Evolutionary conservation across 2,329 filamentous ascomycete species (phyloP).

Genomic region (Cordyceps tenuipes): DNA sequence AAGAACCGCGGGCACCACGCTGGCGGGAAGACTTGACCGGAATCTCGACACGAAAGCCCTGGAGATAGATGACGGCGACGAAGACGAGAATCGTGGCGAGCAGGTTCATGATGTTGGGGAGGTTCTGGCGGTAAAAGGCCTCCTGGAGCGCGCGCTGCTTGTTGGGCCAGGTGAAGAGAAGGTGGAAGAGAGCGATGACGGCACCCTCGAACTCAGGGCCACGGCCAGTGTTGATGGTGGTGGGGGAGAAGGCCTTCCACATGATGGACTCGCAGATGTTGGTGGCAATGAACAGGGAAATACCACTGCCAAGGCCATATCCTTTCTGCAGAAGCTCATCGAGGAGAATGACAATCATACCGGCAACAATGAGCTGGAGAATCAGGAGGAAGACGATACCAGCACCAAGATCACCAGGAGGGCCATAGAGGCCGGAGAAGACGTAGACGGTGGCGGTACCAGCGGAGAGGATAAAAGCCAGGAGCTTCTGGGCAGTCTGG

Average conservation of each 20-base stretch:
- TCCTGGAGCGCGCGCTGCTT: conserved; percentile 98
- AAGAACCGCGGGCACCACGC: conserved; percentile 95
- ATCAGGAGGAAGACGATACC: conserved; percentile 98
- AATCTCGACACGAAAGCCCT: conserved; percentile 99
- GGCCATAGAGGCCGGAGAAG: conserved; percentile 94
- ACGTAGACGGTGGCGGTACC: conserved; percentile 98
- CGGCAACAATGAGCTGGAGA: conserved; percentile 93
- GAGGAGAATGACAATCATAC: conserved; percentile 96
- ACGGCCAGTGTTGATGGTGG: conserved; percentile 98
- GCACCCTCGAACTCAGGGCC: conserved; percentile 98
- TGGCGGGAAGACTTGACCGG: conserved; percentile 99
- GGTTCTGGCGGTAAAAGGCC: conserved; percentile 98
- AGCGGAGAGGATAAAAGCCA: conserved; percentile 95
- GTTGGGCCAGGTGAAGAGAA: conserved; percentile 97
- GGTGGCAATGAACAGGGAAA: conserved; percentile 98
- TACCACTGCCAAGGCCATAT: conserved; percentile 95
- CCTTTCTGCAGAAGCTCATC: conserved; percentile 99
- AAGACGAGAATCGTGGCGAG: conserved; percentile 89
- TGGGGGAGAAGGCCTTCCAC: conserved; percentile 99
- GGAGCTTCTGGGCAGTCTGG: conserved; percentile 98
- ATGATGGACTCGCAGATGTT: conserved; percentile 99
- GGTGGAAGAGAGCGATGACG: conserved; percentile 94
- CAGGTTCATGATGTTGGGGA: conserved; percentile 99
- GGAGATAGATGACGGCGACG: conserved; percentile 95
- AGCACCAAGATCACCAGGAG: conserved; percentile 90